Evolutionary conservation across 129 eudicot genomes (phyloP).

Genomic region (Flaveria robusta): DNA sequence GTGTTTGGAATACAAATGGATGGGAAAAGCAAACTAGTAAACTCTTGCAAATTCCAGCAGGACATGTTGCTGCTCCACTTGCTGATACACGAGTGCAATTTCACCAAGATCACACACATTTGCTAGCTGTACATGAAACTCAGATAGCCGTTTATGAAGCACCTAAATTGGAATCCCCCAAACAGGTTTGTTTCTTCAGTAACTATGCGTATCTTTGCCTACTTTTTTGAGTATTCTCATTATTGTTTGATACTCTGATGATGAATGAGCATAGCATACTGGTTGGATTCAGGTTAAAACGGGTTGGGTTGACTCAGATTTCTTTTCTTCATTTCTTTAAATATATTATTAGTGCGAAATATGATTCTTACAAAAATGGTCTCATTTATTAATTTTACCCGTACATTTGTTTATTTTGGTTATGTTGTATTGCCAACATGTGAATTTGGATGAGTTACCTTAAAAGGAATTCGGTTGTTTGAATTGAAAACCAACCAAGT

Average conservation of each 20-base stretch:
- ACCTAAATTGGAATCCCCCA: constrained; percentile 42
- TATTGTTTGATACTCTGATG: background rate
- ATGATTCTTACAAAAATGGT: background rate
- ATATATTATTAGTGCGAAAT: background rate
- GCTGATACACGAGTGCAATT: constrained; percentile 43
- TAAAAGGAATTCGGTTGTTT: background rate
- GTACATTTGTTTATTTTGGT: background rate
- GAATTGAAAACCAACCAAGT: background rate
- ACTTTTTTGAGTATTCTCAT: background rate
- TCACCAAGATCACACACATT: constrained; percentile 45
- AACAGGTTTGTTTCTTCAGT: constrained; percentile 42
- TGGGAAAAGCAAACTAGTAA: constrained; percentile 58
- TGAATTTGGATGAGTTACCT: background rate
- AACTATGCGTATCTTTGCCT: constrained; percentile 10
- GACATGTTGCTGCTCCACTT: constrained; percentile 43
- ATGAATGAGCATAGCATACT: too few species aligned
- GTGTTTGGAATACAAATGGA: constrained; percentile 47
- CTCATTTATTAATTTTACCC: background rate
- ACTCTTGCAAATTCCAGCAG: constrained; percentile 38
- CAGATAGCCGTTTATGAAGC: constrained; percentile 60
- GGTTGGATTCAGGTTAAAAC: background rate
- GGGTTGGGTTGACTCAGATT: background rate
- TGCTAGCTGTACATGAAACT: constrained; percentile 59
- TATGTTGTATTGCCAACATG: background rate
- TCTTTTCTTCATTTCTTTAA: too few species aligned